These are phyloP conservation scores for Fonsecaea pugnacius DNA, from an alignment of 2,329 filamentous ascomycete genomes.

Conservation along the genomic window DNA sequence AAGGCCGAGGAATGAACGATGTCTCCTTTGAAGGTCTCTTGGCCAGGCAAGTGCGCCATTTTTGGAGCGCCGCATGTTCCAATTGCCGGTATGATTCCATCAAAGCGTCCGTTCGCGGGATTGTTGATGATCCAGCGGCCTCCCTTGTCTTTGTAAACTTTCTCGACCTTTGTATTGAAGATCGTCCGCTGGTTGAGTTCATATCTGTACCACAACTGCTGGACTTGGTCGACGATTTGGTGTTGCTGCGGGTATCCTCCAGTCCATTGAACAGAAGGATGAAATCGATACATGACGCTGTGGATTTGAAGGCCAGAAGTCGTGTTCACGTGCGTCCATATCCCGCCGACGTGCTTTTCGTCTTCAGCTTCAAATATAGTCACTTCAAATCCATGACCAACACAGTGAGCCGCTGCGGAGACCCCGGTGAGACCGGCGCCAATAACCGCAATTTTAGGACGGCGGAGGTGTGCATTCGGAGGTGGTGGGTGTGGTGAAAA, in stretches of 20 bases:
- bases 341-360: conserved; percentile 71
- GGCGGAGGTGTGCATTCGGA: conserved; percentile 59
- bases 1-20: conserved; percentile 77
- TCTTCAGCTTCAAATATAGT: conserved; percentile 75
- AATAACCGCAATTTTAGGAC: conserved; percentile 71
- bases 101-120: conserved; percentile 70
- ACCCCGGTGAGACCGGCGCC: conserved; percentile 75
- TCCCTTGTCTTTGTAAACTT: conserved; percentile 68
- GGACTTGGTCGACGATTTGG: conserved; percentile 75
- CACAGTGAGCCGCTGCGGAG: conserved; percentile 78
- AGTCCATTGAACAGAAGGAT: conserved; percentile 75
- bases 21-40: conserved; percentile 71
- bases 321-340: conserved; percentile 84
- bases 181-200: conserved; percentile 70
- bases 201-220: conserved; percentile 74
- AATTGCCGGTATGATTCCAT: conserved; percentile 76
- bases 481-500: conserved; percentile 73
- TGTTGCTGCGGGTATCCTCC: conserved; percentile 76
- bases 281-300: conserved; percentile 85
- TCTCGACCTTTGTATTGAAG: conserved; percentile 72
- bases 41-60: conserved; percentile 70
- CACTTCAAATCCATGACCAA: conserved; percentile 84
- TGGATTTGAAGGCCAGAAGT: conserved; percentile 84
- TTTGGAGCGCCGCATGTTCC: conserved; percentile 81
- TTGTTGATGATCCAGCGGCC: conserved; percentile 81